A percentile compares a stretch with the other conserved stretches of the same genome.
Evolutionary conservation across 805 yeast species (phyloP).

Genomic region (Maudiozyma barnettii): DNA sequence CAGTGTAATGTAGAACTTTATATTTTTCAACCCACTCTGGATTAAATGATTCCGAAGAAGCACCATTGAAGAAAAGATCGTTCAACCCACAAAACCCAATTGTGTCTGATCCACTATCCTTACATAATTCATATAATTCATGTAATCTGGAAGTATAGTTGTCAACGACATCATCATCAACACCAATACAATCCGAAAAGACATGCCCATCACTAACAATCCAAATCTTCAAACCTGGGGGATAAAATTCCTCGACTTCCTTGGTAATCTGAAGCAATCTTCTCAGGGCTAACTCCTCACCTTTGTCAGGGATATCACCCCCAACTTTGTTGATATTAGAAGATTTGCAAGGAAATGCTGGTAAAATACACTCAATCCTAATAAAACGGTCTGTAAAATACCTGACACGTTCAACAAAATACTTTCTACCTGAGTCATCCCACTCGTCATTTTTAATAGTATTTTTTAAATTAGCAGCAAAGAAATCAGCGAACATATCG

Average conservation of each 20-base stretch:
- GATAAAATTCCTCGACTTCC: slow-evolving; percentile 33
- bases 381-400: slow-evolving; percentile 42
- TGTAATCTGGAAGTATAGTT: slow-evolving; percentile 37
- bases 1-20: slow-evolving; percentile 31
- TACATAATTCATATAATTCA: slow-evolving; percentile 32
- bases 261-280: slow-evolving; percentile 30
- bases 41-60: slow-evolving; percentile 19
- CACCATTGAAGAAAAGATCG: slow-evolving; percentile 31
- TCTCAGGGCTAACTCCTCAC: slow-evolving; percentile 37
- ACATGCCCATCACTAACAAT: slow-evolving; percentile 60
- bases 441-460: slow-evolving; percentile 40
- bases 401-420: slow-evolving; percentile 35
- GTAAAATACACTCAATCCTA: slow-evolving; percentile 47
- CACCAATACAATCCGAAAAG: slow-evolving; percentile 55
- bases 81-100: slow-evolving; percentile 36
- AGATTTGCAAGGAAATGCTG: slow-evolving; percentile 58
- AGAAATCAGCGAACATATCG: slow-evolving; percentile 32
- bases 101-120: slow-evolving; percentile 26
- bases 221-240: slow-evolving; percentile 47
- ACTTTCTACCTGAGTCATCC: slow-evolving; percentile 37
- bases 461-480: slow-evolving; percentile 40
- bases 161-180: slow-evolving; percentile 46
- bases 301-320: slow-evolving; percentile 44
- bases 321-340: slow-evolving; percentile 47
- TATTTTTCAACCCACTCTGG: slow-evolving; percentile 25